Evolutionary conservation across 768 basidiomycete species (phyloP).

Genomic region (Russula foetens): DNA sequence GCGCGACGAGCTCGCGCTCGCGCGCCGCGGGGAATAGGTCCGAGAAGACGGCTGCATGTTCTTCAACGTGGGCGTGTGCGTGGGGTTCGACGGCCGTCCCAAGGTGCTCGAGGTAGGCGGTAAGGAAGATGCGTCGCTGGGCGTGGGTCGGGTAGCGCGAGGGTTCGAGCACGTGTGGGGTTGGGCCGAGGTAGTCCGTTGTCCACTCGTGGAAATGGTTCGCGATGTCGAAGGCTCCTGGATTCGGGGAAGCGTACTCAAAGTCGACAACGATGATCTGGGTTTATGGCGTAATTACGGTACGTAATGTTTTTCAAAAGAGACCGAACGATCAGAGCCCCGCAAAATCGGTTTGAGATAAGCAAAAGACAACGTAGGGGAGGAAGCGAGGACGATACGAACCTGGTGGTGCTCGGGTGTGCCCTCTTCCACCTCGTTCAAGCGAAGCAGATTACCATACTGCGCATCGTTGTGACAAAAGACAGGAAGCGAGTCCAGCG

Average conservation of each 20-base stretch:
- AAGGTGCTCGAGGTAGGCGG: constrained; percentile 67
- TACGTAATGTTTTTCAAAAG: no score
- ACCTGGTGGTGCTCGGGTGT: constrained; percentile 73
- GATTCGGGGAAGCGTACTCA: constrained; percentile 91
- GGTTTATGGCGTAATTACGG: neutral
- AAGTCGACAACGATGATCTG: constrained; percentile 96
- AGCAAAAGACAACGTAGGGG: neutral
- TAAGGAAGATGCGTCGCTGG: constrained; percentile 79
- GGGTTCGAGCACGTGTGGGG: constrained; percentile 57
- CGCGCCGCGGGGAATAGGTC: constrained; percentile 22
- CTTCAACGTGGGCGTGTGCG: constrained; percentile 9
- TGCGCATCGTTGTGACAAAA: constrained; percentile 95
- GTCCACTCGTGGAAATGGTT: constrained; percentile 99
- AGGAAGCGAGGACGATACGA: constrained; percentile 17
- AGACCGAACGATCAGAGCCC: constrained; percentile 13
- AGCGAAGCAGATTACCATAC: constrained; percentile 83
- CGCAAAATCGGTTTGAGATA: constrained; percentile 6
- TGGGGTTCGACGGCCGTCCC: constrained; percentile 15
- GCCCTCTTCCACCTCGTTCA: constrained; percentile 49
- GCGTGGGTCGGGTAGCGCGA: constrained; percentile 61
- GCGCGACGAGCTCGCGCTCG: constrained; percentile 41
- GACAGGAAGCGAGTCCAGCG: constrained; percentile 58
- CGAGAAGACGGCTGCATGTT: constrained; percentile 18
- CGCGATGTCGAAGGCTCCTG: constrained; percentile 91
- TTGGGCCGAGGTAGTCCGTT: constrained; percentile 71